Percentiles rank a stretch among this genome's conserved stretches.
phyloP scores from a whole-genome alignment of 139 green algal genomes.

The Trebouxia sp. region DNA sequence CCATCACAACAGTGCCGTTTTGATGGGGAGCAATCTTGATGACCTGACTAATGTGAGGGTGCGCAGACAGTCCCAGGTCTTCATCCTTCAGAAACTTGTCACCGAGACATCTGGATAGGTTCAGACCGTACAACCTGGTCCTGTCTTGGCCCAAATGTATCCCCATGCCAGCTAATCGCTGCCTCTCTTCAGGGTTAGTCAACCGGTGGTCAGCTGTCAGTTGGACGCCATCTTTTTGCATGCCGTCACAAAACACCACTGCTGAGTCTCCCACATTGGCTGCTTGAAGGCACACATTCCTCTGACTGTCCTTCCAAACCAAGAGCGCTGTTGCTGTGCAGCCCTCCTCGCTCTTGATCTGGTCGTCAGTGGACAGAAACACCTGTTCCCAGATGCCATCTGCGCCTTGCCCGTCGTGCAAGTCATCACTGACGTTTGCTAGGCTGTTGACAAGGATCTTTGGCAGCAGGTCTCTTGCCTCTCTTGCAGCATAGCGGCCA shows the following conservation, averaged over 20 bases:
- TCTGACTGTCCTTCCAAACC: slow-evolving; percentile 49
- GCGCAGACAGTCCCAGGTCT: slow-evolving; percentile 67
- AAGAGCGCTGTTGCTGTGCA: slow-evolving; percentile 77
- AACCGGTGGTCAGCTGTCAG: slow-evolving; percentile 71
- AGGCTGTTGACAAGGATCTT: slow-evolving; percentile 41
- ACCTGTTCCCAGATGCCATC: slow-evolving; percentile 26
- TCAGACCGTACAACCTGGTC: slow-evolving; percentile 76
- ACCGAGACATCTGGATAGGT: slow-evolving; percentile 70
- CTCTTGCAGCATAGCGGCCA: slow-evolving; percentile 48
- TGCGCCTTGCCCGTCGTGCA: slow-evolving; percentile 23
- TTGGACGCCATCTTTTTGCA: not conserved
- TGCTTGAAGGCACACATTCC: slow-evolving; percentile 44
- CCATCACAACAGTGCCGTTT: slow-evolving; percentile 52
- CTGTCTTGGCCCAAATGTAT: slow-evolving; percentile 47
- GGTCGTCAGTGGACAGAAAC: slow-evolving; percentile 47
- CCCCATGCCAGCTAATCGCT: slow-evolving; percentile 53
- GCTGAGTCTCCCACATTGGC: slow-evolving; percentile 79
- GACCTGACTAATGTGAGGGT: slow-evolving; percentile 53
- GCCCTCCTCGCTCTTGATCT: slow-evolving; percentile 56
- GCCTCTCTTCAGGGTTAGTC: slow-evolving; percentile 54
- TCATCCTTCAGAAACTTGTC: slow-evolving; percentile 62
- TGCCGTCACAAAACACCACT: slow-evolving; percentile 37
- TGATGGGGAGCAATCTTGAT: slow-evolving; percentile 37
- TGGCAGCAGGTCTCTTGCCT: slow-evolving; percentile 43
- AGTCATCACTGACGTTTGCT: not conserved